These are phyloP conservation scores for Schwanniomyces polymorphus DNA, from an alignment of 805 yeast genomes.

Conservation along the genomic window DNA sequence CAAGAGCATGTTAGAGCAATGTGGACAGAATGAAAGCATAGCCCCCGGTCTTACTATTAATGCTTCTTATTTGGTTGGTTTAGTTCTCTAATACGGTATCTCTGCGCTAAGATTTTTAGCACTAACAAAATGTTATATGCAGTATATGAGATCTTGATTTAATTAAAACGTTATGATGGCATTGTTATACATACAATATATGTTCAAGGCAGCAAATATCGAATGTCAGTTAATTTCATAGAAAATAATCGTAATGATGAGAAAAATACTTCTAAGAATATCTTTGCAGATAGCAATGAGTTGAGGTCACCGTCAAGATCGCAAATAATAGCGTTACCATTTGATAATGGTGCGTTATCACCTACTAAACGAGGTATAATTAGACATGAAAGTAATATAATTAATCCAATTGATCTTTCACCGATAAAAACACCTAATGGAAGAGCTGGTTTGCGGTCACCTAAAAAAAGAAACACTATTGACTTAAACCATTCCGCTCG, in stretches of 20 bases:
- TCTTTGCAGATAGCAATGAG: background rate
- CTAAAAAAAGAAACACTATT: constrained; percentile 32
- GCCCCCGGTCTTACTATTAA: background rate
- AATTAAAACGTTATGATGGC: background rate
- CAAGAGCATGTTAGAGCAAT: constrained; percentile 88
- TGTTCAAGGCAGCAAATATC: background rate
- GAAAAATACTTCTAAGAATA: background rate
- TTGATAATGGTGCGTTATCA: background rate
- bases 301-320: background rate
- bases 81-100: background rate
- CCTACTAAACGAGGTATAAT: constrained; percentile 16
- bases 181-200: background rate
- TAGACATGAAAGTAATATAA: background rate
- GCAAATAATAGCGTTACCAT: background rate
- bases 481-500: constrained; percentile 50
- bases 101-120: background rate
- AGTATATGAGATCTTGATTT: background rate
- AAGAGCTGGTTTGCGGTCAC: constrained; percentile 47
- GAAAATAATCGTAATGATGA: background rate
- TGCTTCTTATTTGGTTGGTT: background rate
- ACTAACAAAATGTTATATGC: background rate
- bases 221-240: background rate
- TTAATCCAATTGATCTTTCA: constrained; percentile 10
- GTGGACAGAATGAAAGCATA: constrained; percentile 96
- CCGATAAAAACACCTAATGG: constrained; percentile 43